A percentile compares a stretch with the other conserved stretches of the same genome.
Conservation (phyloP, 306 rosid genomes). For the Sindora glabra region DNA sequence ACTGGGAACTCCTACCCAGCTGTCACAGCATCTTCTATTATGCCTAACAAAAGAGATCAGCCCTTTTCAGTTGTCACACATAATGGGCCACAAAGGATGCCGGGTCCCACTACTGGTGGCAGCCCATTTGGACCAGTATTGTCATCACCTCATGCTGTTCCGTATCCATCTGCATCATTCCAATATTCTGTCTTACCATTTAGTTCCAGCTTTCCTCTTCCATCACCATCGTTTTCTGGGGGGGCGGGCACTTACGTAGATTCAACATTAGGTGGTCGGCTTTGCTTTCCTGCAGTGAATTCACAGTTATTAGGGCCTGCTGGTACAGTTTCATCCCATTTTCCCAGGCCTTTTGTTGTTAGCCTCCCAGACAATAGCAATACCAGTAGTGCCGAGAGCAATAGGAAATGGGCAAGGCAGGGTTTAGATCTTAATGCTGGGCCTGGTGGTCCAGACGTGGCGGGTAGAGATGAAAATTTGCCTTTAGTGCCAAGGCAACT, state of each 20-base stretch:
- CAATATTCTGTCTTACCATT: conserved; percentile 59
- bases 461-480: conserved; percentile 48
- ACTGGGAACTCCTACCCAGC: conserved; percentile 54
- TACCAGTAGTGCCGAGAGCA: conserved; percentile 36
- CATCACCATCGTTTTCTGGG: conserved; percentile 41
- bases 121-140: conserved; percentile 44
- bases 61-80: conserved; percentile 52
- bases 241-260: conserved; percentile 43
- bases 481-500: conserved; percentile 41
- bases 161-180: conserved; percentile 44
- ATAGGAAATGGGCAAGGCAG: conserved; percentile 59
- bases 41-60: conserved; percentile 51
- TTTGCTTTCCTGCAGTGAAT: conserved; percentile 47
- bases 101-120: conserved; percentile 43
- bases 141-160: conserved; percentile 56
- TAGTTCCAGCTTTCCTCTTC: conserved; percentile 48
- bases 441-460: conserved; percentile 54
- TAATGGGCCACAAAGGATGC: conserved; percentile 48
- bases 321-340: conserved; percentile 44
- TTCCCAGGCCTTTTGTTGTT: conserved; percentile 49
- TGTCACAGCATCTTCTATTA: conserved; percentile 45
- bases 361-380: conserved; percentile 46
- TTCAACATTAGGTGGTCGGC: conserved; percentile 52
- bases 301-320: conserved; percentile 56
- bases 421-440: conserved; percentile 73